Evolutionary conservation across 2,329 filamentous ascomycete genomes (phyloP).

Genomic region (Fusarium sp.): DNA sequence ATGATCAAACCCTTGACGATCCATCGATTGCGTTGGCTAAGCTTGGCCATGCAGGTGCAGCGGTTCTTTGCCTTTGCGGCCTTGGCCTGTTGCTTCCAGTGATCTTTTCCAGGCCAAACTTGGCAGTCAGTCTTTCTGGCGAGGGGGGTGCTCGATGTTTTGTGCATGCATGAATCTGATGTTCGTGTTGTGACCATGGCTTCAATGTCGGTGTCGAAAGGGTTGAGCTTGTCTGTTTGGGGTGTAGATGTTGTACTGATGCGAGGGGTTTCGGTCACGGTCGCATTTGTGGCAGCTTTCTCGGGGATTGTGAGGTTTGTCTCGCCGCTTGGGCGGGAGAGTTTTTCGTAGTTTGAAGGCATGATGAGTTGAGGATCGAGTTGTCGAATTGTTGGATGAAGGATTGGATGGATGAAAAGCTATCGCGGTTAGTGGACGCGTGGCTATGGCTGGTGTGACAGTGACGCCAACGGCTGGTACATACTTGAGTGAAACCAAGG

Average conservation of each 20-base stretch:
- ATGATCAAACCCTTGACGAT: slow-evolving; percentile 55
- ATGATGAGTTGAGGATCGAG: slow-evolving; percentile 22
- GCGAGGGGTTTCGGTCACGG: slow-evolving; percentile 39
- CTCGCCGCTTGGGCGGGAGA: slow-evolving; percentile 38
- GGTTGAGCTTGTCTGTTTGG: slow-evolving; percentile 56
- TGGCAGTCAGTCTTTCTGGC: slow-evolving; percentile 58
- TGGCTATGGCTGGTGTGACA: slow-evolving; percentile 29
- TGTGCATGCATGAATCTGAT: slow-evolving; percentile 47
- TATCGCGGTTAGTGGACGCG: slow-evolving; percentile 27
- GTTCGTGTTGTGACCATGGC: slow-evolving; percentile 55
- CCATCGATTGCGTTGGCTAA: slow-evolving; percentile 66
- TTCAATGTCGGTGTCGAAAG: slow-evolving; percentile 68
- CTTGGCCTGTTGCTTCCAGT: slow-evolving; percentile 69
- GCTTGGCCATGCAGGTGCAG: slow-evolving; percentile 63
- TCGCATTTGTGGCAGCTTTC: slow-evolving; percentile 42
- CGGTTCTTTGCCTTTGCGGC: slow-evolving; percentile 61
- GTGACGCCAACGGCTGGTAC: slow-evolving; percentile 25
- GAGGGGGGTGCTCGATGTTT: slow-evolving; percentile 39
- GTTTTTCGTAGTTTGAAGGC: slow-evolving; percentile 43
- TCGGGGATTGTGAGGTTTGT: slow-evolving; percentile 42
- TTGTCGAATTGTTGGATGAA: too few relatives aligned
- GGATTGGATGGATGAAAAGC: background rate
- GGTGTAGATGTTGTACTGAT: slow-evolving; percentile 57
- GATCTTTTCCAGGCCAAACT: slow-evolving; percentile 68
- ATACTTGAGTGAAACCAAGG: slow-evolving; percentile 22